phyloP scores from a whole-genome alignment of 176 grass and related monocot species.

The Hordeum vulgare region DNA sequence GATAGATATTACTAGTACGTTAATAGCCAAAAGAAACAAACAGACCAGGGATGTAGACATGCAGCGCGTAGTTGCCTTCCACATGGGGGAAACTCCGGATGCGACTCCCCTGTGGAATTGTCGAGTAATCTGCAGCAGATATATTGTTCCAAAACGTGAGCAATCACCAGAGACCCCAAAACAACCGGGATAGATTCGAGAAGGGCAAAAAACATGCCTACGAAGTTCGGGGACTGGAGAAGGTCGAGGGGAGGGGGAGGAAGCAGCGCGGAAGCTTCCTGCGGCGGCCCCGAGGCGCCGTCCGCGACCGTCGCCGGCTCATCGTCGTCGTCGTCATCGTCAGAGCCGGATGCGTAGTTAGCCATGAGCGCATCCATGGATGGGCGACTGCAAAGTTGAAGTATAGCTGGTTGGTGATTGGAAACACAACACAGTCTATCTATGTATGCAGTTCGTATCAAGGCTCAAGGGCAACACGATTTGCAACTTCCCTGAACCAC shows the following conservation, averaged over 20 bases:
- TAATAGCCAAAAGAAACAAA: background rate
- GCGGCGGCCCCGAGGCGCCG: background rate
- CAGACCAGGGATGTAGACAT: conserved; percentile 80
- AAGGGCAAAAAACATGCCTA: conserved; percentile 41
- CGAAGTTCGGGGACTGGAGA: conserved; percentile 52
- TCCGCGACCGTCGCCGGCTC: background rate
- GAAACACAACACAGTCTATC: background rate
- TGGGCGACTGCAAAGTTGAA: background rate
- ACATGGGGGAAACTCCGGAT: conserved; percentile 86
- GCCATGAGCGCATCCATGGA: conserved; percentile 63
- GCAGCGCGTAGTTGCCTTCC: conserved; percentile 77
- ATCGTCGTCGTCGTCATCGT: conserved; percentile 34
- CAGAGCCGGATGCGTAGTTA: conserved; percentile 58
- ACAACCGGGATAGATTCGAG: background rate
- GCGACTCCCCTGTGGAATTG: conserved; percentile 48
- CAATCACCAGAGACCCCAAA: conserved; percentile 5
- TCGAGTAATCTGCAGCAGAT: conserved; percentile 58
- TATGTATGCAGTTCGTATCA: background rate
- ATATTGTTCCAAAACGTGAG: background rate
- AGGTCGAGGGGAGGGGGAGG: conserved; percentile 80
- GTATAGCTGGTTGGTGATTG: background rate
- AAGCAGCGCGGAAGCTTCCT: conserved; percentile 16
- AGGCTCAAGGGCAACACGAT: too few relatives aligned
- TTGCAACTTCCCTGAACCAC: background rate
- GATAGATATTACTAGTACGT: background rate